These are phyloP conservation scores for Globisporangium echinulatum DNA, from an alignment of 352 stramenopile genomes.

Conservation along the genomic window DNA sequence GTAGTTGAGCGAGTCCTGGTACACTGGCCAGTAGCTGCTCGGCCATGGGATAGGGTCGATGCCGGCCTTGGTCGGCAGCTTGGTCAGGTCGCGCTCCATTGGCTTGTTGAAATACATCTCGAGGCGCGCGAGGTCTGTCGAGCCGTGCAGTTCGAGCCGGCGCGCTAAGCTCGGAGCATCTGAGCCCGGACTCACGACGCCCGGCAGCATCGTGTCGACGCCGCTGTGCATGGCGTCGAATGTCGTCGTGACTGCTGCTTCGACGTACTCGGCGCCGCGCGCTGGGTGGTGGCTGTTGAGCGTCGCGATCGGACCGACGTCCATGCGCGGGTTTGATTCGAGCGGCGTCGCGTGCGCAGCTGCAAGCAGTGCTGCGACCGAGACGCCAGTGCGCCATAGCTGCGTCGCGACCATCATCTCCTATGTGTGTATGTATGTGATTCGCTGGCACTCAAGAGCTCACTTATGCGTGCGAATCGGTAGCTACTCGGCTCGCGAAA, in stretches of 20 bases:
- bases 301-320: conserved; percentile 18
- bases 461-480: neutral
- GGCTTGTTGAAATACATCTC: conserved; percentile 39
- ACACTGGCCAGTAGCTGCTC: conserved; percentile 63
- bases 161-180: conserved; percentile 8
- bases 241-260: conserved; percentile 9
- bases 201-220: conserved; percentile 8
- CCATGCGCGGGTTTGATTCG: conserved; percentile 18
- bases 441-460: neutral
- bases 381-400: neutral
- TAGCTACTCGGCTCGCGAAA: neutral
- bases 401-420: neutral
- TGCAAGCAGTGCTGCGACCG: neutral
- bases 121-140: conserved; percentile 38
- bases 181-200: conserved; percentile 4
- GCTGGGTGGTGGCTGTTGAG: conserved; percentile 29
- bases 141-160: conserved; percentile 32
- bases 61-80: conserved; percentile 35
- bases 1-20: conserved; percentile 60
- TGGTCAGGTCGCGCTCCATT: conserved; percentile 45
- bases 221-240: conserved; percentile 13
- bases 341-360: conserved; percentile 12
- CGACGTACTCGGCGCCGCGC: conserved; percentile 14
- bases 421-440: neutral
- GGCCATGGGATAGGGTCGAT: conserved; percentile 51